These are phyloP conservation scores for Globisporangium emineosum DNA, from an alignment of 352 stramenopile species.

Conservation along the genomic window DNA sequence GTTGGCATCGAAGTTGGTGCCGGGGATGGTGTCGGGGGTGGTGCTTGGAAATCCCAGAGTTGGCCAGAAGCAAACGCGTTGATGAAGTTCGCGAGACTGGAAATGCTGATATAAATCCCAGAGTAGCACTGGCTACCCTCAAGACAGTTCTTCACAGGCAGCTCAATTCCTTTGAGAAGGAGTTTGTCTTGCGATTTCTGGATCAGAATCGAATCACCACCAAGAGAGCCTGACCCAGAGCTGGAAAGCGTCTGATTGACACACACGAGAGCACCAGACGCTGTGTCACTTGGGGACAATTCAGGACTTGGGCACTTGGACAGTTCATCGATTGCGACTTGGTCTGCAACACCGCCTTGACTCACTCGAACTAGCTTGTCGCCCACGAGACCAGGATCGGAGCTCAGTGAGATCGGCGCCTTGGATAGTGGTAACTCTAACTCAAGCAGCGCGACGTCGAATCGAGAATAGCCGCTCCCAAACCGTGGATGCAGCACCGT, in stretches of 20 bases:
- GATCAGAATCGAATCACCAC: not conserved
- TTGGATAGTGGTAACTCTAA: not conserved
- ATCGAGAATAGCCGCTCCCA: not conserved
- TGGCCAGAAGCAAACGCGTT: not conserved
- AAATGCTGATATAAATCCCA: not conserved
- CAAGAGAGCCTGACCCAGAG: not conserved
- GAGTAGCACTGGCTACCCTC: not conserved
- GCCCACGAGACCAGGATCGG: not conserved
- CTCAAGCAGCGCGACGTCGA: not conserved
- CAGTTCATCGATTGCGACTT: not conserved
- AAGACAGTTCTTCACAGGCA: not conserved
- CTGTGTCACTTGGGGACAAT: not conserved
- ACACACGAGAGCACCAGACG: not conserved
- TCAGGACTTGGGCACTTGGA: not conserved
- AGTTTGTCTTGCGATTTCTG: not conserved
- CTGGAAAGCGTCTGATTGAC: not conserved
- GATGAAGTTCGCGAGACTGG: not conserved
- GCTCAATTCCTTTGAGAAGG: not conserved
- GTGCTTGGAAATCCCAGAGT: not conserved
- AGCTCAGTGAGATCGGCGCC: not conserved
- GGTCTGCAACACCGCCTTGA: not conserved
- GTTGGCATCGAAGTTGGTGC: too few species aligned
- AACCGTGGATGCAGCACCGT: not conserved
- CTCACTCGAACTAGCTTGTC: not conserved
- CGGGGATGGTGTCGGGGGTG: too few species aligned